Evolutionary conservation across 2,329 filamentous ascomycete genomes (phyloP), one percentile per base, ranked within the genome.

Genomic region (Cadophora gregata): DNA sequence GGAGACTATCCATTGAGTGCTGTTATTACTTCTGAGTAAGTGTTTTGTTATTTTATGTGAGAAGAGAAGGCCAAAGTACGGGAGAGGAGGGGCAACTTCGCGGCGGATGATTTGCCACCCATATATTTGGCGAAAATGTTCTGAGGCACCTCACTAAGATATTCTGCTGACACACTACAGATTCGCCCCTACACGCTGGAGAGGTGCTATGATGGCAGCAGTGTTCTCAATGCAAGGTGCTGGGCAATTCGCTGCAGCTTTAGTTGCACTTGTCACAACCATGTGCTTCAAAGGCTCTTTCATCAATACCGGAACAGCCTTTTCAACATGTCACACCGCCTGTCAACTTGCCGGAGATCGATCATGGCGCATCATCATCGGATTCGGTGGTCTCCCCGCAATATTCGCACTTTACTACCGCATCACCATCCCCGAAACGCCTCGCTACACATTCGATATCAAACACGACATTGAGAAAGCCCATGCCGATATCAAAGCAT

Each of bases 201-300:
- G 92, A 78, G 92, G 92, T 71, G 91, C 91, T 70, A 96, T 96
- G 90, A 94, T 96, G 89, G 91, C 88, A 42, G 85, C 91, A 16
- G 92, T 96, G 62, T 96, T 96, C 75, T 91, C 91, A 71, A 95
- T 94, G 91, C 92, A 96, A 78, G 92, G 92, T 70, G 85, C 96
- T 61, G 92, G 93, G 24, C 92, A 96, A 79, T 88, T 96, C 63
- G 83, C 83, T 29, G 92, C 90, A 59, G 91, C 91, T 56, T 86
- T 95, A 29, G 83, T 96, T 69, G 90, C 92, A 77, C 82, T 96
- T 53, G 91, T 94, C 74, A 85, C 91, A 66, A 91, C 90, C 0
- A 81, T 88, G 14, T 90, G 89, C 60, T 93, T 93, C 83, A 90
- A 88, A 78, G 80, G 84, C n/a, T 86, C 87, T 5, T 84, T 93